Evolutionary conservation across 768 basidiomycete genomes (phyloP).

Genomic region (Lactifluus piperatus): DNA sequence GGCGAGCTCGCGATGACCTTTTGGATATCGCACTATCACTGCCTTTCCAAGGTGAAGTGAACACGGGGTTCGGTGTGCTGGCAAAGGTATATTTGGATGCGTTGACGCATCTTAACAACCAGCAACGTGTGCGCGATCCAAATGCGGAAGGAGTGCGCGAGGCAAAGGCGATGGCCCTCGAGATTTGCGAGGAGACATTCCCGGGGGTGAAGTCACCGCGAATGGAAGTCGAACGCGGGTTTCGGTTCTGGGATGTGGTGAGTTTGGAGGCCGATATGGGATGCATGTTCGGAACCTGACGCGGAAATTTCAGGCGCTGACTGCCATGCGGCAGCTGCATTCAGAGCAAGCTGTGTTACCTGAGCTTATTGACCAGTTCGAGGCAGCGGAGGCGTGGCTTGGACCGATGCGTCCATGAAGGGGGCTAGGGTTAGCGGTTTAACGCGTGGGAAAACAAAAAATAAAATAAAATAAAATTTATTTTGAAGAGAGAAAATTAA

Average conservation of each 20-base stretch:
- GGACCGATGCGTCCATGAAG: constrained; percentile 80
- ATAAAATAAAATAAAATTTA: neutral
- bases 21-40: constrained; percentile 87
- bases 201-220: constrained; percentile 82
- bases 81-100: constrained; percentile 96
- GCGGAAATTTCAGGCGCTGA: constrained; percentile 49
- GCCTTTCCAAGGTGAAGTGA: constrained; percentile 93
- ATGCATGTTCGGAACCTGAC: constrained; percentile 16
- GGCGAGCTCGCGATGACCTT: constrained; percentile 79
- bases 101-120: constrained; percentile 78
- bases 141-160: constrained; percentile 72
- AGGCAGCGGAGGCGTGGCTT: constrained; percentile 91
- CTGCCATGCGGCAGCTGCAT: constrained; percentile 84
- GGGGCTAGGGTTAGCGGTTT: constrained; percentile 5
- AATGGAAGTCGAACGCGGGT: constrained; percentile 88
- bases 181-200: constrained; percentile 92
- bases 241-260: constrained; percentile 98
- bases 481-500: neutral
- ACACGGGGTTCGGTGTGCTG: constrained; percentile 96
- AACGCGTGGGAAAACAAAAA: constrained; percentile 3
- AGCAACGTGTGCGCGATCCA: constrained; percentile 66
- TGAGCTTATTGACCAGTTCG: constrained; percentile 92
- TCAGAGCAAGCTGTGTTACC: constrained; percentile 71
- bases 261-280: constrained; percentile 30
- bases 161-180: constrained; percentile 80